Evolutionary conservation across 2,329 filamentous ascomycete species (phyloP).

Genomic region (Fusarium sp.): DNA sequence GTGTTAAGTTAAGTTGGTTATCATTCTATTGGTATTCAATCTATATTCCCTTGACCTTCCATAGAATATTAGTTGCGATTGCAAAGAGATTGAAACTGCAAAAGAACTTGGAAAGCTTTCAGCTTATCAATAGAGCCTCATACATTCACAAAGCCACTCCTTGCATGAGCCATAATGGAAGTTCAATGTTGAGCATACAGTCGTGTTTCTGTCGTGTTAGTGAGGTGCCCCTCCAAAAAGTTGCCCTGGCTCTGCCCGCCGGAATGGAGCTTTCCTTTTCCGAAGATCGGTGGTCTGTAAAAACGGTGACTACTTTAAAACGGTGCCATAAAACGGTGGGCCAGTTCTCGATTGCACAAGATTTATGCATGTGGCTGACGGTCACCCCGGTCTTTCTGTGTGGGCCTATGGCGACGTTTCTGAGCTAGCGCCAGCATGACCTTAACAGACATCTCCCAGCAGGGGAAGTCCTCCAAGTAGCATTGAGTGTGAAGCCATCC

Average conservation of each 20-base stretch:
- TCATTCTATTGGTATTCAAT: not conserved
- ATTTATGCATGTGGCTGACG: constrained; percentile 3
- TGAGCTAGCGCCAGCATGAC: not conserved
- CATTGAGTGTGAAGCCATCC: not conserved
- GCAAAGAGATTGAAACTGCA: not conserved
- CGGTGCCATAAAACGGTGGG: not conserved
- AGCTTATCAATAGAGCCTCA: not conserved
- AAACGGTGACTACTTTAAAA: not conserved
- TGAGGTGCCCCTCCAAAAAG: constrained; percentile 17
- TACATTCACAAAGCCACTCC: not conserved
- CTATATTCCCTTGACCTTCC: not conserved
- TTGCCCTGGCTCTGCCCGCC: constrained; percentile 2
- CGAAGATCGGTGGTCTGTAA: not conserved
- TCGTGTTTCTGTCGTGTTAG: not conserved
- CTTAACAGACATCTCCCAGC: constrained; percentile 8
- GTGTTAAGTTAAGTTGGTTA: not conserved
- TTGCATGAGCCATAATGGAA: not conserved
- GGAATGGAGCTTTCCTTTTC: constrained; percentile 16
- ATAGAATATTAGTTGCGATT: not conserved
- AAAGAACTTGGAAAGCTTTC: not conserved
- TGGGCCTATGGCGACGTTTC: not conserved
- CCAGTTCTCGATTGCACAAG: not conserved
- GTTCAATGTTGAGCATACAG: not conserved
- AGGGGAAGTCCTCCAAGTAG: not conserved
- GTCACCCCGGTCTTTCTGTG: not conserved